Percentiles rank a stretch among this genome's conserved stretches.
These are phyloP conservation scores for Arctium lappa DNA, from an alignment of 129 eudicot genomes.

Conservation along the genomic window DNA sequence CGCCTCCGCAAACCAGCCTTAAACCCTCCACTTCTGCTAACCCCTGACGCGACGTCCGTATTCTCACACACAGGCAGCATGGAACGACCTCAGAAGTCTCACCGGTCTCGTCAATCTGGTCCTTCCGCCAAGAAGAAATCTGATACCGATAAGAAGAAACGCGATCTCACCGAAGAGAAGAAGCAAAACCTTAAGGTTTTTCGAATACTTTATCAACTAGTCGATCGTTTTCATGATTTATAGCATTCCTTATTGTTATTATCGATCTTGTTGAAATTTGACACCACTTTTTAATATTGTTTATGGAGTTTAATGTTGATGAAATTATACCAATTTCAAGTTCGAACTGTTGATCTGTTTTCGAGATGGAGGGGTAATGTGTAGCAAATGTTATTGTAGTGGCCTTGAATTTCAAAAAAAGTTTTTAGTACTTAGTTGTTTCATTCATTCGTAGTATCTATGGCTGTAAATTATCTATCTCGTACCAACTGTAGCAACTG, in stretches of 20 bases:
- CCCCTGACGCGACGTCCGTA: constrained; percentile 13
- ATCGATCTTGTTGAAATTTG: background rate
- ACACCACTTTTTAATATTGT: background rate
- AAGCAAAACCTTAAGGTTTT: constrained; percentile 72
- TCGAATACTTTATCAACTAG: background rate
- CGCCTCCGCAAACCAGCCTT: constrained; percentile 23
- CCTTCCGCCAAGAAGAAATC: constrained; percentile 69
- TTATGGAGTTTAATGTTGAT: background rate
- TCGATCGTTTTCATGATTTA: background rate
- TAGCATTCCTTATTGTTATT: background rate
- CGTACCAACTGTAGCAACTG: background rate
- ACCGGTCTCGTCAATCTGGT: constrained; percentile 69
- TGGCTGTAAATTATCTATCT: background rate
- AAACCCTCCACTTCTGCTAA: constrained; percentile 24
- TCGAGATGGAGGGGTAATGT: background rate
- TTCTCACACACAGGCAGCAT: constrained; percentile 15
- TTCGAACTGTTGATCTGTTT: background rate
- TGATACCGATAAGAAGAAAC: constrained; percentile 48
- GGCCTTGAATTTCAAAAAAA: background rate
- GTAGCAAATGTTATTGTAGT: background rate
- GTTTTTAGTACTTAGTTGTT: background rate
- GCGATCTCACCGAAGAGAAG: constrained; percentile 30
- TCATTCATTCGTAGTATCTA: background rate
- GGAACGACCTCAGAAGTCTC: constrained; percentile 65
- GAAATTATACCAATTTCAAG: background rate